These are phyloP conservation scores for Colletotrichum phormii DNA, from an alignment of 2,329 filamentous ascomycete genomes.

Conservation along the genomic window DNA sequence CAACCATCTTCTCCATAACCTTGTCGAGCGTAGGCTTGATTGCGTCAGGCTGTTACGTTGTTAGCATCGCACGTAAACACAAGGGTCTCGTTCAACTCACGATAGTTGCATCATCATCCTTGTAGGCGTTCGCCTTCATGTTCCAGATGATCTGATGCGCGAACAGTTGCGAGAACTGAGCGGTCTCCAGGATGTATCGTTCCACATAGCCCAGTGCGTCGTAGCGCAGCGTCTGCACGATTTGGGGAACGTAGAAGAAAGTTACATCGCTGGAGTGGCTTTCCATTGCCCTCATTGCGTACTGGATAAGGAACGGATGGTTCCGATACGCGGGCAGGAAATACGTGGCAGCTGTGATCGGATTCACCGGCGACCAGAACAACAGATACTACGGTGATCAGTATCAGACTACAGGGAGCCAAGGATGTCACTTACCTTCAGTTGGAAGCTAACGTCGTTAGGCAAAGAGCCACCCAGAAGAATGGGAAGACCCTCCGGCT, in stretches of 20 bases:
- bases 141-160: conserved; percentile 99
- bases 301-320: conserved; percentile 93
- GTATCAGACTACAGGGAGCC: conserved; percentile 26
- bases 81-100: conserved; percentile 60
- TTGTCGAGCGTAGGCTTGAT: conserved; percentile 94
- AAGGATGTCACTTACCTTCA: conserved; percentile 71
- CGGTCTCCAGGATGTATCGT: conserved; percentile 95
- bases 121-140: conserved; percentile 99
- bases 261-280: conserved; percentile 96
- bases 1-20: conserved; percentile 86
- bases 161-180: conserved; percentile 97
- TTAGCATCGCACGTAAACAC: conserved; percentile 35
- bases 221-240: conserved; percentile 94
- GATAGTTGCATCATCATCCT: conserved; percentile 91
- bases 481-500: conserved; percentile 85
- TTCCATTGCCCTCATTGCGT: conserved; percentile 94
- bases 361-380: conserved; percentile 93
- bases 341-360: conserved; percentile 91
- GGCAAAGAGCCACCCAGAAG: conserved; percentile 83
- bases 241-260: conserved; percentile 99
- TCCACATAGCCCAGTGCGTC: conserved; percentile 95
- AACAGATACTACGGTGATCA: conserved; percentile 77
- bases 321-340: conserved; percentile 93
- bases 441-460: conserved; percentile 82
- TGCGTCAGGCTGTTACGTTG: conserved; percentile 74